Evolutionary conservation across 371 early-diverging fungal species (phyloP).

Genomic region (Mucor indicus): DNA sequence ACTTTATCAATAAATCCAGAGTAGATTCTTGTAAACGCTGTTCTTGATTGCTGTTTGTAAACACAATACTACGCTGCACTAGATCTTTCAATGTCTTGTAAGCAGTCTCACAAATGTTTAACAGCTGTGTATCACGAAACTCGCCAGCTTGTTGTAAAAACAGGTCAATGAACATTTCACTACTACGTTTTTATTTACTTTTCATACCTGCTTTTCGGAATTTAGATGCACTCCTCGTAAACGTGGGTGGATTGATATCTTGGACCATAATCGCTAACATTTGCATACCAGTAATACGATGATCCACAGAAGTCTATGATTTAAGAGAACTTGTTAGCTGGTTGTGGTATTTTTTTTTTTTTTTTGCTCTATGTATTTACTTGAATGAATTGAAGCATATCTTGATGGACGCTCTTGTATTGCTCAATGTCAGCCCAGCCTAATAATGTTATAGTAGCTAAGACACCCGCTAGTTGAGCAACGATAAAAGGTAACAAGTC

Average conservation of each 20-base stretch:
- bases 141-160: too few relatives aligned
- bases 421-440: conserved; percentile 81
- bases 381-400: conserved; percentile 67
- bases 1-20: conserved; percentile 64
- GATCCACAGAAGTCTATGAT: conserved; percentile 48
- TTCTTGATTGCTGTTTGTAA: conserved; percentile 47
- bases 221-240: conserved; percentile 59
- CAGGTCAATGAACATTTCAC: too few relatives aligned
- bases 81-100: conserved; percentile 57
- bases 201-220: conserved; percentile 65
- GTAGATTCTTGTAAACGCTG: conserved; percentile 58
- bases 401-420: conserved; percentile 63
- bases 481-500: conserved; percentile 69
- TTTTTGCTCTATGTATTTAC: conserved; percentile 26
- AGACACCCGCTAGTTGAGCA: conserved; percentile 64
- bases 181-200: neutral
- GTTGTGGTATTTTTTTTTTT: neutral
- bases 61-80: conserved; percentile 36
- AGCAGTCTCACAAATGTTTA: conserved; percentile 69
- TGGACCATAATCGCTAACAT: conserved; percentile 57
- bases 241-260: conserved; percentile 62
- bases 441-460: conserved; percentile 74
- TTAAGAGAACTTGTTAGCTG: too few relatives aligned
- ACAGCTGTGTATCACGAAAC: conserved; percentile 79
- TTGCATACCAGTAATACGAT: conserved; percentile 65